Conservation (phyloP, 2,329 filamentous ascomycete genomes). For the Fusarium metavorans region DNA sequence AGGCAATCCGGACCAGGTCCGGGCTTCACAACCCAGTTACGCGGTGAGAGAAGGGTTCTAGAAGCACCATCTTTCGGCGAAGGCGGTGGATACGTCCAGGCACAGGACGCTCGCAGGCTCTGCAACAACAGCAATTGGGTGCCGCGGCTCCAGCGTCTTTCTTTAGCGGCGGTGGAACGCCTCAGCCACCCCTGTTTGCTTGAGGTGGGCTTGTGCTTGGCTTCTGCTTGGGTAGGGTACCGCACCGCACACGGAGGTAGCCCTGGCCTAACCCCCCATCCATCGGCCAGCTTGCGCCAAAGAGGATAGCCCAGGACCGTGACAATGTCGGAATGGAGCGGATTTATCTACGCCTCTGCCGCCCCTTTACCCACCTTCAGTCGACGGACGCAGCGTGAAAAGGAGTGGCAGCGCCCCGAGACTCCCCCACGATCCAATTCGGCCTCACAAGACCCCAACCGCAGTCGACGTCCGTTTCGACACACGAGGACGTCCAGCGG, state of each 20-base stretch:
- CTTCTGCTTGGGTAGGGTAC: background rate
- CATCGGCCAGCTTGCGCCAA: slow-evolving; percentile 42
- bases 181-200: slow-evolving; percentile 35
- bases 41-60: slow-evolving; percentile 48
- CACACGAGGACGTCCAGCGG: slow-evolving; percentile 43
- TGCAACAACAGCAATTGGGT: slow-evolving; percentile 18
- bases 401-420: slow-evolving; percentile 43
- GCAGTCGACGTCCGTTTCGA: slow-evolving; percentile 35
- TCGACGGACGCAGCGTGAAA: slow-evolving; percentile 43
- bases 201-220: background rate
- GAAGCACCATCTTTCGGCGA: slow-evolving; percentile 40
- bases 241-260: slow-evolving; percentile 29
- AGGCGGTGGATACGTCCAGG: slow-evolving; percentile 32
- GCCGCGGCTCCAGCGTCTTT: slow-evolving; percentile 24
- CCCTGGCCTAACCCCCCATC: slow-evolving; percentile 32
- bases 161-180: slow-evolving; percentile 39
- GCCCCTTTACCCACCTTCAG: slow-evolving; percentile 47
- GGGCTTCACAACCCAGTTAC: slow-evolving; percentile 43
- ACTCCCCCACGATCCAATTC: slow-evolving; percentile 36
- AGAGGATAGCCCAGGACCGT: slow-evolving; percentile 42
- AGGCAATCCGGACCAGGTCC: slow-evolving; percentile 35
- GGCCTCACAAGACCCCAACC: slow-evolving; percentile 32
- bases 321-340: slow-evolving; percentile 49
- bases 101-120: slow-evolving; percentile 24
- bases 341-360: slow-evolving; percentile 46